phyloP scores from a whole-genome alignment of 352 stramenopile genomes.

The Phytophthora chlamydospora region DNA sequence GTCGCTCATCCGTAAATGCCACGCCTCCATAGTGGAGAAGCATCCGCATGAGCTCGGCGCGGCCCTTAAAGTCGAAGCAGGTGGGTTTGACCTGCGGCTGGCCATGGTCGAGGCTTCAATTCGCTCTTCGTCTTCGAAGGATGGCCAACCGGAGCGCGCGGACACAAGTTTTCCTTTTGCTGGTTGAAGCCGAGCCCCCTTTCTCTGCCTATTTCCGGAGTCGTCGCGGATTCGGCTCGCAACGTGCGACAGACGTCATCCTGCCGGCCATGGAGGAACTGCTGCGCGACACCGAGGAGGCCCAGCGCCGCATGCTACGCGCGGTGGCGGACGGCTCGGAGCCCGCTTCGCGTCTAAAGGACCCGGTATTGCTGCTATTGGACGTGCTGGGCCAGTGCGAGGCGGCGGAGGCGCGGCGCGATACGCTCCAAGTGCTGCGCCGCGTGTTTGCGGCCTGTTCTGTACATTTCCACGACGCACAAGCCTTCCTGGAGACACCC shows the following conservation, averaged over 20 bases:
- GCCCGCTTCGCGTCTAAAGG: slow-evolving; percentile 43
- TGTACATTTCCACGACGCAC: slow-evolving; percentile 43
- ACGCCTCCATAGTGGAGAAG: slow-evolving; percentile 31
- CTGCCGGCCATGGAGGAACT: slow-evolving; percentile 29
- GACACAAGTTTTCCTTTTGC: too few relatives aligned
- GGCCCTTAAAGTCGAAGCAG: slow-evolving; percentile 48
- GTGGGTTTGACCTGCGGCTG: slow-evolving; percentile 38
- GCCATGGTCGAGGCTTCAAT: slow-evolving; percentile 8
- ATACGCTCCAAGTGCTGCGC: slow-evolving; percentile 46
- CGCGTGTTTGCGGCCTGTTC: slow-evolving; percentile 50
- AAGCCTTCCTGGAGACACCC: slow-evolving; percentile 38
- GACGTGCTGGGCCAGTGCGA: slow-evolving; percentile 50
- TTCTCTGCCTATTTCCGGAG: slow-evolving; percentile 1
- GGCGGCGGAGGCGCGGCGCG: slow-evolving; percentile 21
- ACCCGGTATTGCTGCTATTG: slow-evolving; percentile 53
- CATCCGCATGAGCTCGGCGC: slow-evolving; percentile 48
- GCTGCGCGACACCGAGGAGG: slow-evolving; percentile 44
- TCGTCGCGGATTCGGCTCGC: neutral
- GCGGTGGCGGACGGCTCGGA: slow-evolving; percentile 28
- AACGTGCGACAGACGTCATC: slow-evolving; percentile 2
- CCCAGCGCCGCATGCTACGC: slow-evolving; percentile 43
- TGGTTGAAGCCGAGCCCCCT: too few relatives aligned
- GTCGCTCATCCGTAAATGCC: slow-evolving; percentile 29
- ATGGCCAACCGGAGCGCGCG: too few relatives aligned
- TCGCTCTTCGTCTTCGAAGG: too few relatives aligned